Conservation (phyloP, 2,329 filamentous ascomycete genomes). For the Colletotrichum coccodes region DNA sequence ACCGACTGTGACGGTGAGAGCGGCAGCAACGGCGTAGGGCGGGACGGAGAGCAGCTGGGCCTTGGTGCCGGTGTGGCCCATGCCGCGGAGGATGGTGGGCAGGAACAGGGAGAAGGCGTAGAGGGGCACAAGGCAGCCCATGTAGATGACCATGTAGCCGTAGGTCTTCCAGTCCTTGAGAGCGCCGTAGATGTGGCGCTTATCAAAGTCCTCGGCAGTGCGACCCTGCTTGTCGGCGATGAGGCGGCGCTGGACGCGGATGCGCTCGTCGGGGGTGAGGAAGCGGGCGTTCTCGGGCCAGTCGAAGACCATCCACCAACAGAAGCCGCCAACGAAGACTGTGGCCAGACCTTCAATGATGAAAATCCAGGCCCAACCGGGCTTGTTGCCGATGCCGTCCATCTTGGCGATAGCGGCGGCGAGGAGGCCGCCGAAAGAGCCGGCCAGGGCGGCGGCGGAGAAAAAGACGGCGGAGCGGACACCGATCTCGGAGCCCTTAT, state of each 20-base stretch:
- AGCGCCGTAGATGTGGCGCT: conserved; percentile 76
- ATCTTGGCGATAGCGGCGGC: conserved; percentile 76
- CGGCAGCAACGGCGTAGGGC: conserved; percentile 69
- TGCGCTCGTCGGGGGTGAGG: conserved; percentile 72
- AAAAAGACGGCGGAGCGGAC: conserved; percentile 81
- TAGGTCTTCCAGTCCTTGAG: conserved; percentile 82
- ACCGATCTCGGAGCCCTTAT: conserved; percentile 79
- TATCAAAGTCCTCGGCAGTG: conserved; percentile 77
- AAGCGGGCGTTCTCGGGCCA: conserved; percentile 81
- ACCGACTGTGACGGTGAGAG: conserved; percentile 71
- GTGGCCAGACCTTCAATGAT: conserved; percentile 76
- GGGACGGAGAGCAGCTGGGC: conserved; percentile 69
- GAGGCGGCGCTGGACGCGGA: conserved; percentile 74
- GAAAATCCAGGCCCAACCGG: conserved; percentile 71
- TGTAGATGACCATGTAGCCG: conserved; percentile 58
- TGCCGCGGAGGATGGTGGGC: conserved; percentile 63
- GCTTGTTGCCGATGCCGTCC: conserved; percentile 63
- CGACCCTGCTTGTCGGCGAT: conserved; percentile 75
- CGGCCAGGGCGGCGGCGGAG: conserved; percentile 79
- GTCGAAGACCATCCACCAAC: conserved; percentile 81
- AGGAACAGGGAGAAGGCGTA: conserved; percentile 66
- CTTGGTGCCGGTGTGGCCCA: conserved; percentile 43
- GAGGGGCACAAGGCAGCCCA: conserved; percentile 59
- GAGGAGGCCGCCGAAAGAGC: conserved; percentile 77
- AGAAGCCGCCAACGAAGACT: conserved; percentile 69